Evolutionary conservation across 805 yeast genomes (phyloP).

Genomic region (Brettanomyces anomalus): DNA sequence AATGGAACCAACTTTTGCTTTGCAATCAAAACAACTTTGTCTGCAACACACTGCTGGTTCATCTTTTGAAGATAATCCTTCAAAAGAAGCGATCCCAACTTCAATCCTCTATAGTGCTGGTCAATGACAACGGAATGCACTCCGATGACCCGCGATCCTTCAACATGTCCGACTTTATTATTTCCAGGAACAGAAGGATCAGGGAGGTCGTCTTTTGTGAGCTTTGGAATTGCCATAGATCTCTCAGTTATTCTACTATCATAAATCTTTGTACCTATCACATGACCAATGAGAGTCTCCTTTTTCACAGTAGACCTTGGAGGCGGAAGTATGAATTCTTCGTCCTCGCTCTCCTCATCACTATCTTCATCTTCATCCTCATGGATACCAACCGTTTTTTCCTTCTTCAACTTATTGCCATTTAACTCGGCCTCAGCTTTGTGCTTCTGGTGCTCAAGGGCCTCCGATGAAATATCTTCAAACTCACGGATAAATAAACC

Average conservation of each 20-base stretch:
- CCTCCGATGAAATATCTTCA: conserved; percentile 13
- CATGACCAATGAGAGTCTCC: conserved; percentile 71
- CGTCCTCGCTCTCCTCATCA: conserved; percentile 14
- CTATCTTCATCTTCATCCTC: conserved; percentile 8
- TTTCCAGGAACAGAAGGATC: conserved; percentile 14
- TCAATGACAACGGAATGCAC: conserved; percentile 75
- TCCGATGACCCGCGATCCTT: conserved; percentile 64
- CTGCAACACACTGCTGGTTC: conserved; percentile 80
- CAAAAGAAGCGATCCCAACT: conserved; percentile 72
- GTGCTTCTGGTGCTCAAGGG: neutral
- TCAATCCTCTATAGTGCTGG: conserved; percentile 71
- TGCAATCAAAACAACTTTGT: conserved; percentile 63
- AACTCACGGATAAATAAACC: conserved; percentile 79
- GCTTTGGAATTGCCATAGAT: conserved; percentile 52
- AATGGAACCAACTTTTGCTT: conserved; percentile 63
- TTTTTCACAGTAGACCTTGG: conserved; percentile 39
- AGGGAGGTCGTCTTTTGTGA: conserved; percentile 15
- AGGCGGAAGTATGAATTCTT: conserved; percentile 27
- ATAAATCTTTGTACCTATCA: conserved; percentile 65
- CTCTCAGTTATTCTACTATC: conserved; percentile 40
- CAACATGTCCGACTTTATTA: conserved; percentile 53
- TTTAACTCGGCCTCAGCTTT: neutral
- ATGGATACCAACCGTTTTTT: conserved; percentile 6
- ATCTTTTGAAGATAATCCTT: conserved; percentile 88
- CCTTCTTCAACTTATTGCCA: conserved; percentile 14